Evolutionary conservation across 805 yeast species (phyloP), one percentile per base, ranked within the genome.

Genomic region (Saturnispora kantuleensis): DNA sequence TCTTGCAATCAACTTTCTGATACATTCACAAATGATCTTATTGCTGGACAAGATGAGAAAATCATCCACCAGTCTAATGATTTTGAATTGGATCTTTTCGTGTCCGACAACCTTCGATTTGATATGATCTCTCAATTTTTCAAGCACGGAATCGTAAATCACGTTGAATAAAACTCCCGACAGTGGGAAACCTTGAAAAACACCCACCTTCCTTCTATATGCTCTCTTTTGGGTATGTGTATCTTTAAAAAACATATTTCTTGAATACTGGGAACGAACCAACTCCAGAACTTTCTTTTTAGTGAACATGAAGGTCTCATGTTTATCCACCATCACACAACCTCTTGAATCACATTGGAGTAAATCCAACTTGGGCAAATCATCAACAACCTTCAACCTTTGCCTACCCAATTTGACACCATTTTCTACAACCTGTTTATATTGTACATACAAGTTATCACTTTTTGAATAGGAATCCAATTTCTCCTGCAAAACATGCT

Each of bases 161-260:
- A 87, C 50, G 50, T 87, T 85, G 50, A 95, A 87, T 31, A 89
- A 68, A 5, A 79, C 66, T 1, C 84, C 73, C 46, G 95, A 90
- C 4, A 88, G 59, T 1, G 81, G 78, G 7, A 86, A 75, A 0
- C 97, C 97, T 63, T 89, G 97, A 44, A 81, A 88, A 0, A 90
- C 69, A 0, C 97, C 97, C 9, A 65, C 59, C 36, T 64, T 74
- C 47, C 95, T 65, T n/a, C 58, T 55, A 54, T 68, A 74, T 3
- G 66, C 60, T 7, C 53, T 49, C 1, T 59, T 54, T 11, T 31
- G 41, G 1, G 26, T 37, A n/a, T 35, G 29, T 31, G 32, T 35
- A 4, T 65, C 64, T 2, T 73, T 58, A 26, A 60, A 59, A 0
- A 81, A 61, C 0, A 70, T 63, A 0, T 84, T 70, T 10, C 69